Evolutionary conservation across 805 yeast species (phyloP), one percentile per base, ranked within the genome.

Genomic region (Teunomyces pallodes): DNA sequence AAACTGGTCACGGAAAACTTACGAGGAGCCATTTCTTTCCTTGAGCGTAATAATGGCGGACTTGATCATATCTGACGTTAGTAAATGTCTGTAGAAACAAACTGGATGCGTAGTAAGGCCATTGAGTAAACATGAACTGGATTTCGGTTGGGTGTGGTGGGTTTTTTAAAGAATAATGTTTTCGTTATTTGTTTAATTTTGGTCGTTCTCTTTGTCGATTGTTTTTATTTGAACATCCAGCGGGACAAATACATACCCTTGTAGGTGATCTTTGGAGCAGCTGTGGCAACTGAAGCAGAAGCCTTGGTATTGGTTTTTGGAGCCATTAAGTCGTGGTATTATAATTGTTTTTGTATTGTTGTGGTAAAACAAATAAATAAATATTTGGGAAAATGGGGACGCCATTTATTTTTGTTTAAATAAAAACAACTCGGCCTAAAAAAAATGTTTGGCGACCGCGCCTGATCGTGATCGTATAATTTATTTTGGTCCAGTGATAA

Each of bases 11-110:
- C 35, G 20, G 42, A 31, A 49, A 48, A 78, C 83, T 58, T 76
- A 78, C 82, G 81, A 76, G 42, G 90, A 82, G 47, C 96, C 96
- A 52, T 79, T 86, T 71, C 95, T 83, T 62, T 87, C 91, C 60
- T 86, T 86, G 61, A 89, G 77, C 43, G 86, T 75, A 35, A 75
- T 62, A 54, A 89, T 75, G 44, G 92, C 95, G 51, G 85, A 81
- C 61, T 75, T 76, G 65, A 83, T 81, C 81, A 82, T 77, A 51
- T 83, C 87, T 80, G 43, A 35, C 45, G 65, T 56, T 47, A 59
- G 61, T 53, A 43, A 32, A 9, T 32, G 30, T n/a, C 7, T 24
- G 30, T 5, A 12, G 5, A 5, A n/a, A 7, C 17, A 32, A 8
- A 32, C 16, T 13, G 10, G 35, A 32, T 13, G 35, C 9, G 8